Evolutionary conservation across 2,329 filamentous ascomycete genomes (phyloP).

Genomic region (Cercospora sp.): DNA sequence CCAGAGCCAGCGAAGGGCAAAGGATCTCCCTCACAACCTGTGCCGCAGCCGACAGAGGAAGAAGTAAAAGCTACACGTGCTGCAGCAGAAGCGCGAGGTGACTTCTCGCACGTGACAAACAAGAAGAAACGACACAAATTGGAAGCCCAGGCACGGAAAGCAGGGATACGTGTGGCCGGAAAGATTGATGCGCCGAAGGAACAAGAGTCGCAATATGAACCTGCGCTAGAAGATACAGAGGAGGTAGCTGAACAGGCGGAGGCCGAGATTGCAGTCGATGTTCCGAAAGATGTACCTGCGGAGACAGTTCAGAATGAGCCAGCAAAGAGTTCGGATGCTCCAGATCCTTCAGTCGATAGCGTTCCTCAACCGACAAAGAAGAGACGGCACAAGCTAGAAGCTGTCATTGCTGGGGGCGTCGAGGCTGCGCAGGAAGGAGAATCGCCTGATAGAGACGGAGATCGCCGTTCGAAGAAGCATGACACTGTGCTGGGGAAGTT

Average conservation of each 20-base stretch:
- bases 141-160: slow-evolving; percentile 39
- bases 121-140: slow-evolving; percentile 38
- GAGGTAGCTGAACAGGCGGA: background rate
- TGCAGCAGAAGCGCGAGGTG: slow-evolving; percentile 16
- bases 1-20: background rate
- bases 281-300: background rate
- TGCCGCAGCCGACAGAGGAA: slow-evolving; percentile 14
- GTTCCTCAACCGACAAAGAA: slow-evolving; percentile 43
- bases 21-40: background rate
- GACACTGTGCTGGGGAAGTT: slow-evolving; percentile 47
- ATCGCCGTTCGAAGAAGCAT: slow-evolving; percentile 36
- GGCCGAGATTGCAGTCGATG: background rate
- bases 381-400: slow-evolving; percentile 47
- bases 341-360: background rate
- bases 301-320: background rate
- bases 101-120: slow-evolving; percentile 36
- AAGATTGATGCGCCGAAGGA: slow-evolving; percentile 26
- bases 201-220: background rate
- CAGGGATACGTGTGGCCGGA: slow-evolving; percentile 12
- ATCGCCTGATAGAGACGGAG: slow-evolving; percentile 28
- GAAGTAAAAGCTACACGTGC: slow-evolving; percentile 16
- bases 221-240: background rate
- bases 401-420: slow-evolving; percentile 29
- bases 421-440: slow-evolving; percentile 40
- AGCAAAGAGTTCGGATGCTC: background rate